Evolutionary conservation across 805 yeast species (phyloP).

Genomic region (Peterozyma xylosa): DNA sequence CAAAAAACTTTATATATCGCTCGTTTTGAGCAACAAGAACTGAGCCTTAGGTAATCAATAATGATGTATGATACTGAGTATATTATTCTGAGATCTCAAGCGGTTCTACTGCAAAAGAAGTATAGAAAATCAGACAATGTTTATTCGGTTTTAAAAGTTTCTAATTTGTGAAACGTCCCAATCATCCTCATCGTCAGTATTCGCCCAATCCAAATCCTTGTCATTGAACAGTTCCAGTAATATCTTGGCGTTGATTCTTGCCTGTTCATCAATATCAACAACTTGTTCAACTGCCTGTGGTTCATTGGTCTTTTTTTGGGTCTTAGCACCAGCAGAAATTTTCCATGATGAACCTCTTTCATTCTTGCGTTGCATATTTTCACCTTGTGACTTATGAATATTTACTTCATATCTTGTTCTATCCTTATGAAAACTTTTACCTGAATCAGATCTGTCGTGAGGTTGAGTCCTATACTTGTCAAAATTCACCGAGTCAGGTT

Average conservation of each 20-base stretch:
- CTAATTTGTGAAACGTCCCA: constrained; percentile 6
- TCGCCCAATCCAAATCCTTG: constrained; percentile 3
- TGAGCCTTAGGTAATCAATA: too few species aligned
- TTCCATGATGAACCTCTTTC: too few species aligned
- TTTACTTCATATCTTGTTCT: not conserved
- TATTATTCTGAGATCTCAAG: too few species aligned
- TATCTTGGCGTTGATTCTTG: constrained; percentile 3
- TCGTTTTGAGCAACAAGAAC: too few species aligned
- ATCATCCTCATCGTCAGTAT: constrained; percentile 7
- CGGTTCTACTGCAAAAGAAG: too few species aligned
- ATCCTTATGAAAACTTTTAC: not conserved
- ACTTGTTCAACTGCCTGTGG: too few species aligned
- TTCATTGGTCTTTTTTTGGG: too few species aligned
- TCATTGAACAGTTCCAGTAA: constrained; percentile 1
- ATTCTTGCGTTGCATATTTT: too few species aligned
- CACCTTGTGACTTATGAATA: not conserved
- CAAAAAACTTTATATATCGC: too few species aligned
- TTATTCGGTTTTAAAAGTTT: not conserved
- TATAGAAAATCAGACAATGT: not conserved
- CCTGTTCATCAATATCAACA: too few species aligned
- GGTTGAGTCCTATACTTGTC: not conserved
- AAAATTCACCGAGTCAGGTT: not conserved
- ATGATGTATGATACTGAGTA: too few species aligned
- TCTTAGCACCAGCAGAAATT: too few species aligned
- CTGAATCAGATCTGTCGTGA: not conserved